Evolutionary conservation across 2,329 filamentous ascomycete genomes (phyloP).

Genomic region (Phialocephala subalpina): DNA sequence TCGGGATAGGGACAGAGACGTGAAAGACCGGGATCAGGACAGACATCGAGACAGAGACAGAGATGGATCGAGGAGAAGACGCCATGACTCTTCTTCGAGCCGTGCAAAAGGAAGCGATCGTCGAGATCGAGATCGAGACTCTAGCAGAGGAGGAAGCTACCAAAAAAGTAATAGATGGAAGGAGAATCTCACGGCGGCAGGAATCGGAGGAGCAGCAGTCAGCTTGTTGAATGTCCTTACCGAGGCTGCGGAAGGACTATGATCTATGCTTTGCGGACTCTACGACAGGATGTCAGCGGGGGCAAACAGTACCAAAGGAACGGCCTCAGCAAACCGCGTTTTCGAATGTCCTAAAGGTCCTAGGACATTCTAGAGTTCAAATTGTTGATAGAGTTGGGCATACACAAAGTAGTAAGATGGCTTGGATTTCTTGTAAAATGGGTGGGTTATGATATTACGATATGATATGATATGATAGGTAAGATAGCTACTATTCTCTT

Average conservation of each 20-base stretch:
- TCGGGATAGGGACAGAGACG: constrained; percentile 19
- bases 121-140: constrained; percentile 18
- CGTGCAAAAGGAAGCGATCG: background rate
- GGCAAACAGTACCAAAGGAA: background rate
- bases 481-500: background rate
- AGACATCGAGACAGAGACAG: constrained; percentile 23
- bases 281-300: background rate
- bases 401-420: background rate
- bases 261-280: too few species aligned
- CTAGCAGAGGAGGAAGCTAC: constrained; percentile 18
- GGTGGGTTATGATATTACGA: background rate
- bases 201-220: constrained; percentile 67
- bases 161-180: constrained; percentile 53
- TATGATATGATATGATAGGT: background rate
- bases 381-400: too few species aligned
- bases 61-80: constrained; percentile 17
- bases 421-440: background rate
- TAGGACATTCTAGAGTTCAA: too few species aligned
- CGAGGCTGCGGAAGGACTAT: constrained; percentile 56
- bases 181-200: constrained; percentile 63
- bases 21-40: constrained; percentile 23
- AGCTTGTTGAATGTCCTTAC: constrained; percentile 65
- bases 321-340: background rate
- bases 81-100: too few species aligned
- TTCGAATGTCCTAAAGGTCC: background rate